phyloP scores from a whole-genome alignment of 2,329 filamentous ascomycete species.

The Trichothecium sympodiale region DNA sequence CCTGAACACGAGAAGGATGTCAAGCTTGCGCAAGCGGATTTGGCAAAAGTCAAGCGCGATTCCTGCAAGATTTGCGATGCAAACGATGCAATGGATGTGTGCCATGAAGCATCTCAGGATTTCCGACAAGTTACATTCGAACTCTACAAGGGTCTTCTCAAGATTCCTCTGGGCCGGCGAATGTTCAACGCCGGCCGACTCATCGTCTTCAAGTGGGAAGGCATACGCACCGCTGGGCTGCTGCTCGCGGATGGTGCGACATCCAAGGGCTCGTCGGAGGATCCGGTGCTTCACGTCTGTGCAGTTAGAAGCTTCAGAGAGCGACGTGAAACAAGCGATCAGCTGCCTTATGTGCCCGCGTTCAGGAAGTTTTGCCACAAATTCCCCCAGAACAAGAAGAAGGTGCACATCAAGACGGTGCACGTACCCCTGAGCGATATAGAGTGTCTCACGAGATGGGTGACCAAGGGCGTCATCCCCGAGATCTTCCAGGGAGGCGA shows the following conservation, averaged over 20 bases:
- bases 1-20: constrained; percentile 95
- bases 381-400: constrained; percentile 53
- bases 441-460: constrained; percentile 70
- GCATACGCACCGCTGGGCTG: constrained; percentile 71
- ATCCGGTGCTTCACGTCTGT: constrained; percentile 64
- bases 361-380: constrained; percentile 59
- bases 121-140: constrained; percentile 72
- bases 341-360: constrained; percentile 68
- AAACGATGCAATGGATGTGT: constrained; percentile 57
- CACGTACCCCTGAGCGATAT: constrained; percentile 68
- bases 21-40: constrained; percentile 79
- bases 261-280: constrained; percentile 41
- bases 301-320: constrained; percentile 62
- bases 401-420: constrained; percentile 56
- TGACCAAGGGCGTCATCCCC: constrained; percentile 46
- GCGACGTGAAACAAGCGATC: constrained; percentile 67
- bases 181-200: constrained; percentile 68
- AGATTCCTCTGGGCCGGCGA: constrained; percentile 71
- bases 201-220: constrained; percentile 76
- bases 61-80: constrained; percentile 68
- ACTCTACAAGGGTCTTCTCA: constrained; percentile 63
- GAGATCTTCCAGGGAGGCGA: constrained; percentile 46
- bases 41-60: constrained; percentile 83
- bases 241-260: constrained; percentile 66
- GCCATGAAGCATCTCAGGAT: constrained; percentile 71